These are phyloP conservation scores for Gliomastix tumulicola DNA, from an alignment of 2,329 filamentous ascomycete species.

Conservation along the genomic window DNA sequence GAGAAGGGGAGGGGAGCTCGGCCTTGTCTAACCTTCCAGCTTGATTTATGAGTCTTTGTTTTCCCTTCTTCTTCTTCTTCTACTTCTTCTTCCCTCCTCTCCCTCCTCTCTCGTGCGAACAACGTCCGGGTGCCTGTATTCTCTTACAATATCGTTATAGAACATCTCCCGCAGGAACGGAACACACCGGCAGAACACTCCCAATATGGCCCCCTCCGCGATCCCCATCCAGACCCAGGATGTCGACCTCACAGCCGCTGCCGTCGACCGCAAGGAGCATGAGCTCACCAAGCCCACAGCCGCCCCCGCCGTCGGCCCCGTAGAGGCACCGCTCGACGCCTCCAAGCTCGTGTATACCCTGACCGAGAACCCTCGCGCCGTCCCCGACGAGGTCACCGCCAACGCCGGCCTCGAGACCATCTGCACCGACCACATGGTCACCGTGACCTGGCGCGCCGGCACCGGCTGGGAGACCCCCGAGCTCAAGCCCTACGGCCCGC, in stretches of 20 bases:
- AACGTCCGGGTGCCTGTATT: too few species aligned
- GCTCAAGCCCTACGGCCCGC: slow-evolving; percentile 69
- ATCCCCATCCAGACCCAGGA: slow-evolving; percentile 38
- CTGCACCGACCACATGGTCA: slow-evolving; percentile 86
- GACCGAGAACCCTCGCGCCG: slow-evolving; percentile 41
- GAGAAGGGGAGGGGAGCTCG: too few species aligned
- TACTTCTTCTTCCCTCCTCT: too few species aligned
- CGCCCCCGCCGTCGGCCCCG: slow-evolving; percentile 34
- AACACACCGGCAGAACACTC: too few species aligned
- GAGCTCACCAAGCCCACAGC: slow-evolving; percentile 18
- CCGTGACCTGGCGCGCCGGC: slow-evolving; percentile 56
- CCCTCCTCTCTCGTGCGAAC: too few species aligned
- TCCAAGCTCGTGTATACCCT: slow-evolving; percentile 52
- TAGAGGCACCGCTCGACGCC: slow-evolving; percentile 39
- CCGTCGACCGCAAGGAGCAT: slow-evolving; percentile 42
- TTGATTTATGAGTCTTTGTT: too few species aligned
- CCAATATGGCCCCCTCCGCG: slow-evolving; percentile 46
- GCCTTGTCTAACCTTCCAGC: too few species aligned
- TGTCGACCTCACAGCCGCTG: slow-evolving; percentile 43
- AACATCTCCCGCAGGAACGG: too few species aligned
- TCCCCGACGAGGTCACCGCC: slow-evolving; percentile 42
- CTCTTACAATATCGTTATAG: too few species aligned
- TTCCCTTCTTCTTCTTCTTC: too few species aligned
- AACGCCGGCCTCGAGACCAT: slow-evolving; percentile 43
- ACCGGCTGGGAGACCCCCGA: slow-evolving; percentile 68